Base-by-base conservation (phyloP, 1,284 basidiomycete species). In the Ganoderma lingzhi region DNA sequence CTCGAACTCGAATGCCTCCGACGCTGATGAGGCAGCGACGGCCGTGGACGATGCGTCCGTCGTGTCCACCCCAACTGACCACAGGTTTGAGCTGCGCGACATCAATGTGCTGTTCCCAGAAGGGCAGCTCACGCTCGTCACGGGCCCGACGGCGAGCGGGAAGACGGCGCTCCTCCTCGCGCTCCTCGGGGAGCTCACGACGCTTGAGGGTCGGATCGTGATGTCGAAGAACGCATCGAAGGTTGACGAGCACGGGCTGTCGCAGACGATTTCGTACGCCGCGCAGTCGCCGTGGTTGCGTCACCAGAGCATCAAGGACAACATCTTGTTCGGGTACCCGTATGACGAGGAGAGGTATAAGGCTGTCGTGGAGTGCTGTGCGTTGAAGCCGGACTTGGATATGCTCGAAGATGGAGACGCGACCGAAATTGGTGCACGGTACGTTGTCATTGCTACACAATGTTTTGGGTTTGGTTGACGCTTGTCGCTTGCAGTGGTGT, bases 281-380 rank as follows among this genome's bases (percentile, higher is more conserved):
- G 90, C 94, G 0, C 96, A 98, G 80, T 87, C 90, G 0, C 91
- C 96, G 0, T 98, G 95, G 95, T 84, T 98, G 55, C 82, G 78
- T n/a, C 88, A 90, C 74, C 86, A 88, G 73, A 86, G 87, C 3
- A 90, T 91, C 79, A 85, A 84, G 76, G 90, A 93, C 44, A 93
- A 94, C 76, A 90, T 94, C 70, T 76, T 93, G 37, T 94, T 93
- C 76, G 91, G 90, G 4, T 85, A 84, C 67, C 88, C 88, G 2
- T 87, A 85, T 66, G 90, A 94, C 67, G 86, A 91, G 74, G 84
- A 84, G 66, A 81, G 91, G 44, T 94, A 93, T 76, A 78, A 87
- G n/a, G 83, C 81, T 0, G 91, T 92, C 41, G 74, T 94, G 5
- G 88, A 92, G 63, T 86, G 84, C 44, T 97, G 95, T 77, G 92